Base-by-base conservation (phyloP, 805 yeast species). In the Candida namnaoensis region DNA sequence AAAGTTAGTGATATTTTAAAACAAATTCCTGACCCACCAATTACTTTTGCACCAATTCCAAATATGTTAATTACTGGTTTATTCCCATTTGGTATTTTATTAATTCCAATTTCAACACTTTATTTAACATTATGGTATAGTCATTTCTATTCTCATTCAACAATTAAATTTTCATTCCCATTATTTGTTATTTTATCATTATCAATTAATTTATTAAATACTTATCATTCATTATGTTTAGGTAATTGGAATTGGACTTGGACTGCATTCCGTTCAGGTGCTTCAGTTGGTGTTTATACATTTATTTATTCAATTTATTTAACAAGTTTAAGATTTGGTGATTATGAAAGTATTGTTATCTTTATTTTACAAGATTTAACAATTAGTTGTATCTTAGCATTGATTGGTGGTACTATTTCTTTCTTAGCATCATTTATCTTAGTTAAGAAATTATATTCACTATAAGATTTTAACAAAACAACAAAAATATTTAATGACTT, bases 191-290 rank as follows among this genome's bases (percentile, higher is more conserved):
- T 38, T 1, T 32, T 58, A 13, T 37, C 52, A 6, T 35, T 39
- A 6, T 23, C 50, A 23, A 51, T 54, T 26, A 50, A 51, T 7
- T 42, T 44, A 2, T 30, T 58, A 36, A 52, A 54, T 43, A 37
- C 53, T 28, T 50, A 53, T 37, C 45, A 56, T 26, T 44, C 52
- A 11, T 39, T 57, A 11, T 41, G 52, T 26, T 45, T 50, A 15
- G 62, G 62, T 14, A 51, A 56, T 36, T 56, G 62, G 61, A 52
- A 50, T 36, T 58, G 63, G 63, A 50, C 48, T 7, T 56, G 61
- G 61, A 44, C 47, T 23, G 42, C 53, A 3, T 48, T 58, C 47
- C 30, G 48, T 9, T 49, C 50, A 41, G 62, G 61, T 4, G 38
- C 47, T 6, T 44, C 56, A n/a, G 43, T 56, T 15, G 62, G 60